Evolutionary conservation across 805 yeast species (phyloP), one percentile per base, ranked within the genome.

Genomic region (Candida namnaoensis): DNA sequence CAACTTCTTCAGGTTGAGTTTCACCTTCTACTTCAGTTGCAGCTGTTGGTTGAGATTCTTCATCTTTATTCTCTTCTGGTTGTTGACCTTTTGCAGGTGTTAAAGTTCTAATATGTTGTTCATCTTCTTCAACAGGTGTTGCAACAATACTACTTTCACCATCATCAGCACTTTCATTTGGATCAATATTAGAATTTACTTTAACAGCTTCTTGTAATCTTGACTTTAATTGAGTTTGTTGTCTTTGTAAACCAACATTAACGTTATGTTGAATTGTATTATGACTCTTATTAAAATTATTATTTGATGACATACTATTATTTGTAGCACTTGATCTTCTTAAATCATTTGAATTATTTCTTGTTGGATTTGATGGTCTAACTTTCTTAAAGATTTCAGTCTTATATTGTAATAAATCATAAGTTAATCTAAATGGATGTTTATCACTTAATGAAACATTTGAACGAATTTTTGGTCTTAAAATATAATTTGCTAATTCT

Each of bases 351-450:
- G 13, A 24, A 35, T 38, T 35, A 35, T 28, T 38, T 38, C 50
- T 51, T 33, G 44, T n/a, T 24, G 39, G 38, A 27, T 27, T 27
- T 27, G 30, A 27, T 15, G 66, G 54, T 43, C 74, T 77, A 48
- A 85, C 71, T 47, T 78, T 85, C 32, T 72, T 70, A 53, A 86
- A 85, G n/a, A 86, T 74, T 19, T 66, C 63, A 26, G 76, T 79
- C 47, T 80, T 79, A 48, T 80, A 61, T 12, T 63, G 28, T 26
- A 86, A 65, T 36, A 87, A 61, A 53, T 87, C 95, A 36, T 64
- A 62, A 37, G 84, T 65, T 37, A 86, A 72, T 44, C 71, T 67
- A 45, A 63, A 68, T 7, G 83, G 78, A 54, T 78, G 76, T 33
- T 73, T 68, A 52, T 81, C 88, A 43, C 71, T 74, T 36, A 76